phyloP scores from a whole-genome alignment of 305 asterid genomes.

The Fraxinus nigra region DNA sequence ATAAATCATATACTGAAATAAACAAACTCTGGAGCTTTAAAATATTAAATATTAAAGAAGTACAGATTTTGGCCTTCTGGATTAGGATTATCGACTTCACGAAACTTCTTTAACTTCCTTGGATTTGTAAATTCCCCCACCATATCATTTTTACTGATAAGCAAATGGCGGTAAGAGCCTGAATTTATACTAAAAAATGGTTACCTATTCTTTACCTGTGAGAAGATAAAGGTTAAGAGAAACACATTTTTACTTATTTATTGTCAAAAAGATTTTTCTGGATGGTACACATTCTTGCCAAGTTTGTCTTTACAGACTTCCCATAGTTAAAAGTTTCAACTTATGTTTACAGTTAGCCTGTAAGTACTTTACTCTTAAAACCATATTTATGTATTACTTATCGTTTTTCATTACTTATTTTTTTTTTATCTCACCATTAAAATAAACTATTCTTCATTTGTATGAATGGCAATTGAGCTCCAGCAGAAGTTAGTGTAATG shows the following conservation, averaged over 20 bases:
- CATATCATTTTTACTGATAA: background rate
- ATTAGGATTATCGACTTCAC: background rate
- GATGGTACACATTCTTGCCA: background rate
- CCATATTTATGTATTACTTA: background rate
- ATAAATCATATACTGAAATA: background rate
- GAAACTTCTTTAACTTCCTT: background rate
- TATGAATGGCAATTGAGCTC: constrained; percentile 13
- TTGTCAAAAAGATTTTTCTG: background rate
- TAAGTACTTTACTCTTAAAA: background rate
- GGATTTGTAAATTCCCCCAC: background rate
- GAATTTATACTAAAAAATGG: background rate
- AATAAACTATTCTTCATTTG: background rate
- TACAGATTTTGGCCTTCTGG: background rate
- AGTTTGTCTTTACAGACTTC: background rate
- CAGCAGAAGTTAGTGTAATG: constrained; percentile 27
- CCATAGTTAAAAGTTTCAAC: background rate
- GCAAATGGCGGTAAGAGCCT: background rate
- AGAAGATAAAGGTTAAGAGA: background rate
- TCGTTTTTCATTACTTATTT: background rate
- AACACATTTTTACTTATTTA: background rate
- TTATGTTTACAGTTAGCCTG: background rate
- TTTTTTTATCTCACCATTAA: background rate
- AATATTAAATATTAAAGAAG: background rate
- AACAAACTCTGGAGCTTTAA: background rate
- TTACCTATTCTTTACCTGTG: background rate